Base-by-base conservation (phyloP, 2,329 filamentous ascomycete species). In the Aureobasidium sp. region DNA sequence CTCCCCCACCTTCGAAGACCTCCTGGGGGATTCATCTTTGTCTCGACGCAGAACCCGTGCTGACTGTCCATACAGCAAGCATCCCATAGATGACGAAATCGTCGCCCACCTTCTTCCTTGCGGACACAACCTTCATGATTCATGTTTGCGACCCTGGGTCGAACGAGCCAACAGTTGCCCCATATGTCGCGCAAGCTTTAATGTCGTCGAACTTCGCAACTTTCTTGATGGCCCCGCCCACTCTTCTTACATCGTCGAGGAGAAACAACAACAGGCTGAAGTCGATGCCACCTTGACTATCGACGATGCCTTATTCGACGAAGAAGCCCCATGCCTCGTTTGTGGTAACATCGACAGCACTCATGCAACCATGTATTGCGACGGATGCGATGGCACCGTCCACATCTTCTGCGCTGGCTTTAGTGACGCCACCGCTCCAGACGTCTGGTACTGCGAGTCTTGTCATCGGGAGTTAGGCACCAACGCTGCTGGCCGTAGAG, bases 91-190 rank as follows among this genome's bases (percentile, higher is more conserved):
- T 64, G 76, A 80, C 63, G 80, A 82, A 62, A 70, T 78, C 65
- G 82, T 87, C 69, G 85, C 84, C 63, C 84, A 86, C 70, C 71
- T 87, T 32, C 73, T 86, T 64, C 87, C 91, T 51, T 99, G 94
- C 76, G 89, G 90, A 63, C 95, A 99, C 79, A 84, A 92, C 68
- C 81, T 99, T 68, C 94, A 99, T 78, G 88, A 99, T 78, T 86
- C 88, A 58, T 99, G 94, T 75, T 82, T 99, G 68, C 88, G 89
- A 69, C 90, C 91, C 68, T 99, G 94, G 94, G 91, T 93, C 50
- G 90, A 95, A 76, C 89, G 95, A 74, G 93, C 94, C 66, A 99
- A 97, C 77, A 97, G 92, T 73, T 99, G 94, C 75, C 94, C 94
- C 50, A 96, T 99, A 75, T 99, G 94, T 77, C 89, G 94, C 68